A percentile compares a stretch with the other conserved stretches of the same genome.
These are phyloP conservation scores for Penicillium palitans DNA, from an alignment of 2,329 filamentous ascomycete genomes.

Conservation along the genomic window DNA sequence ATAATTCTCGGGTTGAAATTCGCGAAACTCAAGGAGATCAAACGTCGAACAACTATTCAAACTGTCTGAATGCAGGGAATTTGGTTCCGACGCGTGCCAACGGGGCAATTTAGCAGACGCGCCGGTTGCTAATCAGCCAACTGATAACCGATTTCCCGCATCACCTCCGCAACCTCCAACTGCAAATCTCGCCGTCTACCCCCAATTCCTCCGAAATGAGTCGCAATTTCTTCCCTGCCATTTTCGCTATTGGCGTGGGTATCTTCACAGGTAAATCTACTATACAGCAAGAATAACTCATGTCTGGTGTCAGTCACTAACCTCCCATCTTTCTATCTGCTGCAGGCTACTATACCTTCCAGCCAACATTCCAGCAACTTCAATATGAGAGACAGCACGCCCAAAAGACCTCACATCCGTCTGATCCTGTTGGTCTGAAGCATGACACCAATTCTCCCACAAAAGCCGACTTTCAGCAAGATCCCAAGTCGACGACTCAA, in stretches of 20 bases:
- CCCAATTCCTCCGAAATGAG: slow-evolving; percentile 30
- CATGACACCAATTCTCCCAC: not conserved
- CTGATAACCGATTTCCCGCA: slow-evolving; percentile 23
- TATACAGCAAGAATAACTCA: not conserved
- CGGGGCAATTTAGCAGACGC: slow-evolving; percentile 27
- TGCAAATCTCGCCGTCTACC: not conserved
- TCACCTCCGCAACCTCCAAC: slow-evolving; percentile 19
- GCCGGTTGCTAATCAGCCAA: slow-evolving; percentile 23
- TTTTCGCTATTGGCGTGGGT: slow-evolving; percentile 42
- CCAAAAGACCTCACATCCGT: slow-evolving; percentile 12
- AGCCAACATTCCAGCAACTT: slow-evolving; percentile 42
- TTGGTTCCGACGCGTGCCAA: slow-evolving; percentile 7
- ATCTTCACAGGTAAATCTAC: slow-evolving; percentile 39
- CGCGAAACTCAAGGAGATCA: not conserved
- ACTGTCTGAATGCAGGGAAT: not conserved
- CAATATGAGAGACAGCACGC: slow-evolving; percentile 31
- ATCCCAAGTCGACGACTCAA: slow-evolving; percentile 1
- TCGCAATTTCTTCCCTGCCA: slow-evolving; percentile 40
- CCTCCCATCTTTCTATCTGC: slow-evolving; percentile 11
- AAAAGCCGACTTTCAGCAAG: not conserved
- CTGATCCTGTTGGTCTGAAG: not conserved
- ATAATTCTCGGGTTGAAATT: not conserved
- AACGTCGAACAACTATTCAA: not conserved
- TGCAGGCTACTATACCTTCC: slow-evolving; percentile 47
- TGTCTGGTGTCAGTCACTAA: slow-evolving; percentile 11